Base-by-base conservation (phyloP, 305 asterid species). In the Ilex paraguariensis region DNA sequence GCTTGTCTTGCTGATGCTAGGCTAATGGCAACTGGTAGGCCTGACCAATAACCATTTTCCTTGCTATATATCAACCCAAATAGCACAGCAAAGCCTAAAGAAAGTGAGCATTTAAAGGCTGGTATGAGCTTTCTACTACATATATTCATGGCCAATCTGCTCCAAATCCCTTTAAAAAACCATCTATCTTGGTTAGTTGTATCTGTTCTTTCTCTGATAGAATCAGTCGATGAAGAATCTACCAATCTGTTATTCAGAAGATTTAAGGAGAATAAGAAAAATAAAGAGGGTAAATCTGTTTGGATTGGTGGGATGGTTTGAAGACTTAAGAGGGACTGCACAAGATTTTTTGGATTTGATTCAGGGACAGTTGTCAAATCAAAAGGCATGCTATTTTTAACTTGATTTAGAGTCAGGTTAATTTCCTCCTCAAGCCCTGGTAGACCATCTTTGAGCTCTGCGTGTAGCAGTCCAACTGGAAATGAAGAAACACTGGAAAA, bases 41-140 rank as follows among this genome's bases (percentile, higher is more conserved):
- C 97, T 0, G 95, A 78, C 97, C 97, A 90, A 62, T 45, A 74
- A 2, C 90, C 92, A 49, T 82, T 72, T 45, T 75, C 83, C 67
- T 70, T 90, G 81, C 87, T 85, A n/a, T 82, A 90, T 0, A 81
- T 64, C 62, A 74, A 73, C 2, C 97, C 97, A 6, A 85, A 78
- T 39, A 83, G 68, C 3, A 84, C 78, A 0, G 97, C 89, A 3
- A 84, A 79, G 50, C 91, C 90, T 32, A 90, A 61, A 0, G 96
- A 85, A 39, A 85, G 82, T 2, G 96, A 76, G 73, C 87, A 79
- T 73, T 77, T 90, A 46, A 84, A 52, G 7, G 97, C 92, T 17
- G 84, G 80, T 71, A 77, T 71, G 9, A 85, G 67, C 61, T 93
- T 85, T 33, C 54, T 70, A 33, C 55, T 78, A 61, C 63, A 72